Evolutionary conservation across 73 alveolate genomes (phyloP).

Genomic region (Paraurostyla sp.): DNA sequence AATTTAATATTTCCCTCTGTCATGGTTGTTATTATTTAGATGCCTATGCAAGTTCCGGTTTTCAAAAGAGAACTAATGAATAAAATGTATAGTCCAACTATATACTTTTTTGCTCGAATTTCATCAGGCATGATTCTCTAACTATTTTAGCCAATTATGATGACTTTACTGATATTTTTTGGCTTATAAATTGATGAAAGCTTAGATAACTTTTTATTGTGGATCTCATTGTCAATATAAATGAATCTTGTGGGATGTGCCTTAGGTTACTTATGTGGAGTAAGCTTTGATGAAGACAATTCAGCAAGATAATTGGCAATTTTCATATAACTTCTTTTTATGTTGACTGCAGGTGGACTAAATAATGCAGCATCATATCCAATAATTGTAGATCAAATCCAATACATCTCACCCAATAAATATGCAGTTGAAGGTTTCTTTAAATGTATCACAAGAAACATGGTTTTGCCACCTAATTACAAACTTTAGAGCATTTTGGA

Average conservation of each 20-base stretch:
- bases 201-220: conserved; percentile 37
- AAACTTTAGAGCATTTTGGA: not conserved
- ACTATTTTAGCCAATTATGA: not conserved
- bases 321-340: conserved; percentile 10
- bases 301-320: conserved; percentile 19
- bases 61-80: conserved; percentile 57
- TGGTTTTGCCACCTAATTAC: too few species aligned
- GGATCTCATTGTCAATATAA: not conserved
- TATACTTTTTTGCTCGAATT: conserved; percentile 48
- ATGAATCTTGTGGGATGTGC: conserved; percentile 45
- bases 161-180: conserved; percentile 20
- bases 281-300: conserved; percentile 30
- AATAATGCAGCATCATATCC: conserved; percentile 16
- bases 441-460: not conserved
- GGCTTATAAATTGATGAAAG: not conserved
- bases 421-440: conserved; percentile 54
- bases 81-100: conserved; percentile 46
- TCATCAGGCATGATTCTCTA: conserved; percentile 36
- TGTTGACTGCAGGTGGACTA: conserved; percentile 31
- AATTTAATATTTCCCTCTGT: conserved; percentile 53
- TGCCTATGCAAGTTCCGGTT: conserved; percentile 69
- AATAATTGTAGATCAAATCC: not conserved
- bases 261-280: conserved; percentile 64
- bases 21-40: conserved; percentile 33
- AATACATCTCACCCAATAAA: conserved; percentile 36